phyloP scores from a whole-genome alignment of 2,329 filamentous ascomycete genomes.

The Ceratocystis smalleyi region DNA sequence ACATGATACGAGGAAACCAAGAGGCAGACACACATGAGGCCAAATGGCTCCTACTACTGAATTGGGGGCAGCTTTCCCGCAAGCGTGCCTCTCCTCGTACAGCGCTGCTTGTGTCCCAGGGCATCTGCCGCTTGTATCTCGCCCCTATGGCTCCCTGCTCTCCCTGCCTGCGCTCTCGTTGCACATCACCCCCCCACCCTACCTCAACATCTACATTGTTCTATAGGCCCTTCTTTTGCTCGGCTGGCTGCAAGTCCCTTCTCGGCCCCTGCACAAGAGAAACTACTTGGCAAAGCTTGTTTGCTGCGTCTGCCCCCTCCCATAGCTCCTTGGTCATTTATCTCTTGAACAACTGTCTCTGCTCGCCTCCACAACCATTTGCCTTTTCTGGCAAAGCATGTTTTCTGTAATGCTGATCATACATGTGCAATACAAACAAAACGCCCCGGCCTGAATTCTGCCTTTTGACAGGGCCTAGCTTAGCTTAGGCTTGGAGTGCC shows the following conservation, averaged over 20 bases:
- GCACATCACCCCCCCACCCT: not conserved
- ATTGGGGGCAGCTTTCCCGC: no score
- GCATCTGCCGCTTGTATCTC: no score
- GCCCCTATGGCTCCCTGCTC: no score
- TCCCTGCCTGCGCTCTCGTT: not conserved
- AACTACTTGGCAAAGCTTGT: conserved; percentile 3
- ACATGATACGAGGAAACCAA: no score
- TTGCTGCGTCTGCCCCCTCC: not conserved
- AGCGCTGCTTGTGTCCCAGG: no score
- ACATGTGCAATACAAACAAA: conserved; percentile 9
- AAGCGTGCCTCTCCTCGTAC: no score
- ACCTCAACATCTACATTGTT: not conserved
- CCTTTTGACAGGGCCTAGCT: not conserved
- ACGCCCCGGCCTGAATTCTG: not conserved
- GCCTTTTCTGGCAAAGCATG: not conserved
- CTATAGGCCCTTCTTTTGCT: not conserved
- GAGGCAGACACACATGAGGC: no score
- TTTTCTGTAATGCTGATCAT: conserved; percentile 11
- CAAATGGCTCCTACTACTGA: no score
- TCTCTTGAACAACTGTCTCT: not conserved
- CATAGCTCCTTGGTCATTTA: not conserved
- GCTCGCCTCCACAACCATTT: not conserved
- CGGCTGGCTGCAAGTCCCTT: not conserved
- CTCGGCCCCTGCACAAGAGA: not conserved
- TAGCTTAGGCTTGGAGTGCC: not conserved